Evolutionary conservation across 495 filamentous ascomycete species (phyloP).

Genomic region (Aspergillus avenaceus): DNA sequence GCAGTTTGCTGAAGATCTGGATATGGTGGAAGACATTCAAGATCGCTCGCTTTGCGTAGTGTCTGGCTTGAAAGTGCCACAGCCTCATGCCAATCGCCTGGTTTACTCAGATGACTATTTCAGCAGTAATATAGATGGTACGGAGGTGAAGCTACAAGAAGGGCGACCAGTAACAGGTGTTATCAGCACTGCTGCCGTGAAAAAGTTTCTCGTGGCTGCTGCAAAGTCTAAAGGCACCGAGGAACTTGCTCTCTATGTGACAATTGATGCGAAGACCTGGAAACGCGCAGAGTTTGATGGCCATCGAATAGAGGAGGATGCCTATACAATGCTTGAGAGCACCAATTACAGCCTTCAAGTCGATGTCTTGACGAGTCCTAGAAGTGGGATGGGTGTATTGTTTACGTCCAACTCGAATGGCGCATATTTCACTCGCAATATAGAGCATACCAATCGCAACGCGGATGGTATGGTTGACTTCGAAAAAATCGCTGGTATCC

Average conservation of each 20-base stretch:
- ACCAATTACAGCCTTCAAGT: slow-evolving; percentile 97
- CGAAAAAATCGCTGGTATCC: slow-evolving; percentile 82
- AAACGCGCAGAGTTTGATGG: slow-evolving; percentile 86
- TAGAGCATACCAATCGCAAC: slow-evolving; percentile 86
- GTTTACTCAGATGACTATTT: slow-evolving; percentile 79
- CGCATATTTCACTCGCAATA: slow-evolving; percentile 87
- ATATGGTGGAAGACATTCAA: slow-evolving; percentile 50
- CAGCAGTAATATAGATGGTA: slow-evolving; percentile 42
- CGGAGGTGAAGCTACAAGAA: slow-evolving; percentile 70
- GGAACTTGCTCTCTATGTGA: slow-evolving; percentile 84
- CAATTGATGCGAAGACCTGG: slow-evolving; percentile 78
- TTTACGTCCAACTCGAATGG: slow-evolving; percentile 96
- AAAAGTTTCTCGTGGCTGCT: slow-evolving; percentile 80
- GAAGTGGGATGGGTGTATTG: slow-evolving; percentile 72
- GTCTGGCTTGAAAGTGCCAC: slow-evolving; percentile 56
- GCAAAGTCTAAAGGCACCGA: slow-evolving; percentile 72
- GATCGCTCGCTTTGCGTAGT: slow-evolving; percentile 78
- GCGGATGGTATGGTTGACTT: slow-evolving; percentile 74
- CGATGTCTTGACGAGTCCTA: slow-evolving; percentile 71
- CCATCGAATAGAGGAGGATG: slow-evolving; percentile 75
- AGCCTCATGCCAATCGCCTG: slow-evolving; percentile 64
- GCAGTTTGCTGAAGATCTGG: slow-evolving; percentile 60
- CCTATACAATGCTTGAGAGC: slow-evolving; percentile 90
- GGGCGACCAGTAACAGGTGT: slow-evolving; percentile 70
- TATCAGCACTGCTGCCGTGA: slow-evolving; percentile 71